These are phyloP conservation scores for Haematococcus lacustris DNA, from an alignment of 139 green algal species.

Conservation along the genomic window DNA sequence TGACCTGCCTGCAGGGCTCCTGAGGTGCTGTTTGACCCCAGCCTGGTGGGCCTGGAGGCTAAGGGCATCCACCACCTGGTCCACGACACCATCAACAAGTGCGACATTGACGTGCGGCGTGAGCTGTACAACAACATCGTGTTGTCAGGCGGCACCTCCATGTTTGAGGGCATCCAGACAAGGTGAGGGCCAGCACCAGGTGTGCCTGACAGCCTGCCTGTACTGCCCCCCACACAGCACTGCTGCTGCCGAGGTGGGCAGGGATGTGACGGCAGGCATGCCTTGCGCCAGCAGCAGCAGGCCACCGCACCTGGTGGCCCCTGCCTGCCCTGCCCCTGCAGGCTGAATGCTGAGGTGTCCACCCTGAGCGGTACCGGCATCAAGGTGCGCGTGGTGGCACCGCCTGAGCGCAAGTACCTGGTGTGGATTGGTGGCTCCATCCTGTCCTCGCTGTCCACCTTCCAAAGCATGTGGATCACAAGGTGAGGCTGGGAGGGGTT, in stretches of 20 bases:
- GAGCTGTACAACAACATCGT: slow-evolving; percentile 91
- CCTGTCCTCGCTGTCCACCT: slow-evolving; percentile 83
- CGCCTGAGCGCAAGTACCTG: slow-evolving; percentile 79
- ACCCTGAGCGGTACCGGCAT: slow-evolving; percentile 27
- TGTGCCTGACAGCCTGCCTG: too few relatives aligned
- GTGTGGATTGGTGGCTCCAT: slow-evolving; percentile 95
- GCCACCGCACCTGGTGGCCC: too few relatives aligned
- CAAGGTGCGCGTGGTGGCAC: slow-evolving; percentile 74
- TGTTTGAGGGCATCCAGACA: slow-evolving; percentile 51
- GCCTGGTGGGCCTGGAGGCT: slow-evolving; percentile 36
- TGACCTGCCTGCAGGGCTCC: slow-evolving; percentile 23
- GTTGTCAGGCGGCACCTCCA: slow-evolving; percentile 81
- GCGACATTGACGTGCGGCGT: slow-evolving; percentile 89
- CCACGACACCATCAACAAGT: slow-evolving; percentile 86
- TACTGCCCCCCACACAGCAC: too few relatives aligned
- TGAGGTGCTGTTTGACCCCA: slow-evolving; percentile 87
- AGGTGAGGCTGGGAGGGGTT: too few relatives aligned
- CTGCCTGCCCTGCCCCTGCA: too few relatives aligned
- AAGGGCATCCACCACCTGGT: slow-evolving; percentile 75
- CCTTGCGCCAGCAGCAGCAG: too few relatives aligned
- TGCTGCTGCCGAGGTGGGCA: too few relatives aligned
- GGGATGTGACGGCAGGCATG: too few relatives aligned
- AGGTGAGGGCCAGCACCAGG: too few relatives aligned
- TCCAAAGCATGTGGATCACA: slow-evolving; percentile 83
- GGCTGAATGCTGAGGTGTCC: slow-evolving; percentile 81